Base-by-base conservation (phyloP, 2,329 filamentous ascomycete genomes). In the Aspergillus brasiliensis region DNA sequence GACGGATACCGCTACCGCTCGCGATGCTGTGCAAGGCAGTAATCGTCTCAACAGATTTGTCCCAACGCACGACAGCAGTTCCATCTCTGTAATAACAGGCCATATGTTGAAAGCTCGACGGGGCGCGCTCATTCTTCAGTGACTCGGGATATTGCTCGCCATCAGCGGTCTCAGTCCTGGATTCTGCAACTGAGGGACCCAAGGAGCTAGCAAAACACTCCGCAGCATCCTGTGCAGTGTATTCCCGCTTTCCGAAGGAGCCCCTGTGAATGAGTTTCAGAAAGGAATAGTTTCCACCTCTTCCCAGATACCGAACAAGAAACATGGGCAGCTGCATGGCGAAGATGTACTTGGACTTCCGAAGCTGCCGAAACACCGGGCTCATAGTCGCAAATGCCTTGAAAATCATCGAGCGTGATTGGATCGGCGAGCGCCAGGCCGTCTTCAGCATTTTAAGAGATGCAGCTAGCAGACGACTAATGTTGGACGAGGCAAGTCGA, bases 11-110 rank as follows among this genome's bases (percentile, higher is more conserved):
- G 10, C 66, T 67, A 5, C 70, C 71, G 6, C 63, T 61, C n/a
- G 76, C 69, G 25, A 85, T 74, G 15, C 78, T 76, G 59, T 79
- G 80, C 7, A 85, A 75, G 3, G 75, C 76, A 13, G 79, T 75
- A 19, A 84, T 77, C 0, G 78, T 82, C 62, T 83, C 78, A 23
- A 83, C 68, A 2, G 81, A 81, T 65, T 84, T 85, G 34, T 75
- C 72, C 85, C 85, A 87, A 11, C 68, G 71, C 0, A 71, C 71
- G 3, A 70, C 60, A 19, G 78, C 71, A 0, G 84, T 73, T 2
- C 79, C 79, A 46, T 87, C 78, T 31, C 83, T 80, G 70, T 87
- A 87, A 56, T 86, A 80, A 11, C 77, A 72, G 23, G 83, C 80
- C 67, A 82, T 82, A 62, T 84, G 77, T 11, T 76, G 71, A 74